Evolutionary conservation across 805 yeast species (phyloP).

Genomic region (Monosporozyma siamensis): DNA sequence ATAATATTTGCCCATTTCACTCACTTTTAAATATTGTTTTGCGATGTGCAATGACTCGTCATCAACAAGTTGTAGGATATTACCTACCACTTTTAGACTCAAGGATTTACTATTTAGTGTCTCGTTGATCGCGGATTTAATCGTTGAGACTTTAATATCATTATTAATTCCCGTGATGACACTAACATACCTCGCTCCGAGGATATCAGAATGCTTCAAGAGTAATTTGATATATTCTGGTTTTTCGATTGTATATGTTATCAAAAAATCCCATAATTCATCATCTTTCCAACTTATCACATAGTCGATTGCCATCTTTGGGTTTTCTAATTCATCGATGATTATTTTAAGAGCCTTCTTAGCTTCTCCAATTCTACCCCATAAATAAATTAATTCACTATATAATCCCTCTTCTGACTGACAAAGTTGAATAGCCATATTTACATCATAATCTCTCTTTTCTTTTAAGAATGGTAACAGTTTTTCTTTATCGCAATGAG

Average conservation of each 20-base stretch:
- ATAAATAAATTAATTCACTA: conserved; percentile 70
- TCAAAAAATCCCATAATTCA: conserved; percentile 72
- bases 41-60: conserved; percentile 39
- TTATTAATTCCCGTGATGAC: conserved; percentile 58
- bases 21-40: conserved; percentile 21
- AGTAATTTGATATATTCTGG: conserved; percentile 73
- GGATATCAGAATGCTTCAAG: conserved; percentile 57
- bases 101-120: conserved; percentile 59
- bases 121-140: conserved; percentile 49
- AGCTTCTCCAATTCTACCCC: conserved; percentile 76
- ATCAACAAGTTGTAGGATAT: conserved; percentile 46
- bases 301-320: conserved; percentile 71
- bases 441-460: conserved; percentile 57
- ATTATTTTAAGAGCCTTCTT: conserved; percentile 68
- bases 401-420: conserved; percentile 33
- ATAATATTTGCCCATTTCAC: conserved; percentile 26
- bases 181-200: conserved; percentile 52
- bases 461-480: conserved; percentile 54
- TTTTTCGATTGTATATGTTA: conserved; percentile 58
- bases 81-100: conserved; percentile 41
- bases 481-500: conserved; percentile 45
- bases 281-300: conserved; percentile 57
- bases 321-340: conserved; percentile 67
- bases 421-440: conserved; percentile 59
- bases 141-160: conserved; percentile 52